A percentile compares a stretch with the other conserved stretches of the same genome.
These are phyloP conservation scores for Apiospora hydei DNA, from an alignment of 2,329 filamentous ascomycete species.

Conservation along the genomic window DNA sequence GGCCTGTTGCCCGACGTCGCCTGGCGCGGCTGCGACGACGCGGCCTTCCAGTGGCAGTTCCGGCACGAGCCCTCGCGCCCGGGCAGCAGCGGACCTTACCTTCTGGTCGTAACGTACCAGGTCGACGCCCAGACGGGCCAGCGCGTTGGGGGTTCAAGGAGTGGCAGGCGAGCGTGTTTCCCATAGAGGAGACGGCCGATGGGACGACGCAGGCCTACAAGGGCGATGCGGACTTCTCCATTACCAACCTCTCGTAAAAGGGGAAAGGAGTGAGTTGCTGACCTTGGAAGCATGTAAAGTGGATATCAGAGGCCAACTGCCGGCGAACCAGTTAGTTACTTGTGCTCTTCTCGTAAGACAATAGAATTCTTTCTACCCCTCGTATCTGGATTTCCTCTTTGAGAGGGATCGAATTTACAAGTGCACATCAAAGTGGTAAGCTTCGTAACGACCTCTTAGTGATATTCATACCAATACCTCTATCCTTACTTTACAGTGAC, in stretches of 20 bases:
- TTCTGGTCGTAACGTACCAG: slow-evolving; percentile 35
- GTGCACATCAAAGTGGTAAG: no score
- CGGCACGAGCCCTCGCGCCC: slow-evolving; percentile 36
- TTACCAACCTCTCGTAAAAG: neutral
- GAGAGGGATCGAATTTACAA: no score
- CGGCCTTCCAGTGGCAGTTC: slow-evolving; percentile 37
- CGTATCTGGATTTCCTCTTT: no score
- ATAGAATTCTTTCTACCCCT: neutral
- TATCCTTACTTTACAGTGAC: neutral
- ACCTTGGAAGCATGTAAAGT: neutral
- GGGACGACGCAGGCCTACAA: slow-evolving; percentile 1
- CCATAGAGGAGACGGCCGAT: slow-evolving; percentile 18
- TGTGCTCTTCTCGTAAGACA: neutral
- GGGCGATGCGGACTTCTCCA: neutral
- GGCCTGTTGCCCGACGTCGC: slow-evolving; percentile 32
- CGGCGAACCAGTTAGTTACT: no score
- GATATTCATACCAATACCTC: no score
- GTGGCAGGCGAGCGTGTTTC: slow-evolving; percentile 36
- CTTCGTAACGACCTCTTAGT: no score
- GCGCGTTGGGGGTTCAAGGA: slow-evolving; percentile 35
- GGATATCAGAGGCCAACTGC: neutral
- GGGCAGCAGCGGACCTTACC: slow-evolving; percentile 34
- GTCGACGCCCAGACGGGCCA: slow-evolving; percentile 26
- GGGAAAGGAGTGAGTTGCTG: neutral
- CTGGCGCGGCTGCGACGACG: slow-evolving; percentile 33